phyloP scores from a whole-genome alignment of 2,329 filamentous ascomycete species.

The Neonectria ditissima region DNA sequence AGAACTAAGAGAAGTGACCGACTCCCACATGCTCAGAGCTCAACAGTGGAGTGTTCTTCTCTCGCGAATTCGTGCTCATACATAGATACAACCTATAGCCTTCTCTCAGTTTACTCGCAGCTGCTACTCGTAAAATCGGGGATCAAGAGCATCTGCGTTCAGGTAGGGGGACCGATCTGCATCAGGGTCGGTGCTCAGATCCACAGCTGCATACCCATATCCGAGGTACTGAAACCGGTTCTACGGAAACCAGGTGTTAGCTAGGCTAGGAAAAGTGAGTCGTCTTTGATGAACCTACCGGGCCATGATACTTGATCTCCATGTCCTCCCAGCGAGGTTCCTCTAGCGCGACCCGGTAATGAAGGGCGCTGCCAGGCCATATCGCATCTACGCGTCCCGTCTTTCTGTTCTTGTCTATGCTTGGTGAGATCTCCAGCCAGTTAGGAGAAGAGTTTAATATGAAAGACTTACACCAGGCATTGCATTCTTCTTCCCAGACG shows the following conservation, averaged over 20 bases:
- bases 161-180: not conserved
- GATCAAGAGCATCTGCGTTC: not conserved
- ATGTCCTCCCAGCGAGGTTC: conserved; percentile 12
- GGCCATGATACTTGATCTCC: conserved; percentile 10
- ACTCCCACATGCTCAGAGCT: too few relatives aligned
- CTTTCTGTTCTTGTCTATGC: conserved; percentile 1
- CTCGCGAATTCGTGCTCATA: not conserved
- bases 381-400: conserved; percentile 13
- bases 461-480: conserved; percentile 6
- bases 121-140: conserved; percentile 2
- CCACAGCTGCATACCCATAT: conserved; percentile 1
- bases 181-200: conserved; percentile 1
- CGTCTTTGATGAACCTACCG: not conserved
- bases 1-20: too few relatives aligned
- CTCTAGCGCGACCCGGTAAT: not conserved
- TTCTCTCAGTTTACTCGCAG: too few relatives aligned
- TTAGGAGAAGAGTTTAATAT: not conserved
- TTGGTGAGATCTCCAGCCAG: not conserved
- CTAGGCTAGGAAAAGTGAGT: too few relatives aligned
- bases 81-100: too few relatives aligned
- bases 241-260: not conserved
- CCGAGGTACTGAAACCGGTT: conserved; percentile 5
- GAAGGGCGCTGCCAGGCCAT: conserved; percentile 17
- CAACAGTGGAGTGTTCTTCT: too few relatives aligned
- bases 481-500: conserved; percentile 14